Evolutionary conservation across 139 green algal genomes (phyloP).

Genomic region (Deuterostichococcus epilithicus): DNA sequence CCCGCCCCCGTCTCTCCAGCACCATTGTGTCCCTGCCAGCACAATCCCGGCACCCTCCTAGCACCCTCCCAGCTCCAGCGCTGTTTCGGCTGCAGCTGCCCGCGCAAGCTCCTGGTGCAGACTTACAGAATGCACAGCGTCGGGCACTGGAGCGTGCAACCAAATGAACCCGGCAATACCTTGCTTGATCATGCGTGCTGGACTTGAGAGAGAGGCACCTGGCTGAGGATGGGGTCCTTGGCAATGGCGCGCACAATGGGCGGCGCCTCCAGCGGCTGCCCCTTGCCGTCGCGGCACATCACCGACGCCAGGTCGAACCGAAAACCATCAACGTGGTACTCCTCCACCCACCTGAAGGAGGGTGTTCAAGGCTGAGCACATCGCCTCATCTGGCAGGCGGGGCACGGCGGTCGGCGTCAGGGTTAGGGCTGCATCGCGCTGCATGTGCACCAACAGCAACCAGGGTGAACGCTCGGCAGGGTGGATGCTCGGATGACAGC

Average conservation of each 20-base stretch:
- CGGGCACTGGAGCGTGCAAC: neutral
- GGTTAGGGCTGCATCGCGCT: too few relatives aligned
- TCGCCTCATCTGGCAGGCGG: too few relatives aligned
- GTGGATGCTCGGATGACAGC: too few relatives aligned
- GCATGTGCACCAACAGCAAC: too few relatives aligned
- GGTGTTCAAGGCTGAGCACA: neutral
- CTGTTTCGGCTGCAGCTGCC: neutral
- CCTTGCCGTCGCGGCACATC: conserved; percentile 78
- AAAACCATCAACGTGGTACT: conserved; percentile 94
- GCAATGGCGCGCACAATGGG: conserved; percentile 79
- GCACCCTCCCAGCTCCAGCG: neutral
- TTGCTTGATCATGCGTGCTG: too few relatives aligned
- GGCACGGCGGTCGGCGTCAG: too few relatives aligned
- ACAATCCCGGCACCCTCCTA: too few relatives aligned
- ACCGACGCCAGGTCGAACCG: conserved; percentile 91
- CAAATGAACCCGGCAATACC: too few relatives aligned
- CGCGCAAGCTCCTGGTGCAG: neutral
- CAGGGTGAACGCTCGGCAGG: too few relatives aligned
- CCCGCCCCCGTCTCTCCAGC: neutral
- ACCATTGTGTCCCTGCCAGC: too few relatives aligned
- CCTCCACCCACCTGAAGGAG: conserved; percentile 57
- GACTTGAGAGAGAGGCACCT: too few relatives aligned
- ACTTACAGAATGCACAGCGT: neutral
- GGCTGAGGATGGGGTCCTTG: conserved; percentile 77
- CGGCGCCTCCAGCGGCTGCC: conserved; percentile 68